Base-by-base conservation (phyloP, 176 grass and related monocot species). In the Eleusine coracana region DNA sequence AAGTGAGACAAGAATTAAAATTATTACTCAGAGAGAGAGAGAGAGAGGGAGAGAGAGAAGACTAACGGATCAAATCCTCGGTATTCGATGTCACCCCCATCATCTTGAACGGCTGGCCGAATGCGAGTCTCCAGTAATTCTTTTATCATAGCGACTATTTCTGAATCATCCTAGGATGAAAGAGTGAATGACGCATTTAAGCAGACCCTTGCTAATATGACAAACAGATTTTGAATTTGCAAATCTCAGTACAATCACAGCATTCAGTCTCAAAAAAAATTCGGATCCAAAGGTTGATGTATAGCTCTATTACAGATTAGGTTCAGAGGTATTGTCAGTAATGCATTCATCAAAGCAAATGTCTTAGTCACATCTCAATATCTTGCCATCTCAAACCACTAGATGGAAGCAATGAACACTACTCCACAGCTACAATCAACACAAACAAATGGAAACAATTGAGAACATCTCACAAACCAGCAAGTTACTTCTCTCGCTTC, bases 121-220 rank as follows among this genome's bases (percentile, higher is more conserved):
- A 99, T 99, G 17, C 93, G 93, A 74, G 96, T 99, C 78, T 96
- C 96, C 70, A 99, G 68, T 31, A 99, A 76, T 82, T 99, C 96
- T 87, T 99, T 99, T 88, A 99, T 96, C 93, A 99, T 99, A 25
- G 96, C 96, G 80, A 99, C 96, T 85, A 93, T 90, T 92, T 99
- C 96, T 74, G 96, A 99, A 89, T 99, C 96, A 83, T 99, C 96
- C 96, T 99, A 81, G 21, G 61, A 86, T 16, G 29, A 46, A n/a
- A 79, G 11, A 23, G 7, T 25, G 28, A 18, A 15, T 3, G 12
- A 60, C 16, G 82, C 0, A 71, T 84, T 91, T 27, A 76, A 84
- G 40, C 28, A 81, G 40, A 77, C 20, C 48, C 7, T 37, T 21
- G 45, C 40, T 45, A 80, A 54, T 20, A 45, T 78, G 54, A 55